Percentiles rank a stretch among this genome's conserved stretches.
These are phyloP conservation scores for Annona cherimola DNA, from an alignment of 164 flowering plant genomes.

Conservation along the genomic window DNA sequence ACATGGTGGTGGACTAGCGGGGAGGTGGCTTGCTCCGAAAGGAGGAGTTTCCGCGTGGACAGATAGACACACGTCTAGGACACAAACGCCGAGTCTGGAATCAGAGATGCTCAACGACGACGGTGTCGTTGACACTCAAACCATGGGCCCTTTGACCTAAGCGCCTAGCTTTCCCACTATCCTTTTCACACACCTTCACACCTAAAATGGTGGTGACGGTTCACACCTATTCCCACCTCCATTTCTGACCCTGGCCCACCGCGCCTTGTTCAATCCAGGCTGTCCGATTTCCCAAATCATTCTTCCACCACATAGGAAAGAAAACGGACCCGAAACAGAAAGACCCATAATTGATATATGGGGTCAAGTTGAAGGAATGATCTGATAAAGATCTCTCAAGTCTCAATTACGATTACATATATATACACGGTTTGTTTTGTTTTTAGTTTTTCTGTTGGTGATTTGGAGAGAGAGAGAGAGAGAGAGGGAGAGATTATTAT, in stretches of 20 bases:
- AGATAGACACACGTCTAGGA: slow-evolving; percentile 11
- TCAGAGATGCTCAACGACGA: background rate
- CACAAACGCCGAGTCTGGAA: background rate
- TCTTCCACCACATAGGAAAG: background rate
- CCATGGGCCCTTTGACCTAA: background rate
- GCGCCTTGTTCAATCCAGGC: background rate
- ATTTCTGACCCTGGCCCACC: background rate
- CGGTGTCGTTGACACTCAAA: background rate
- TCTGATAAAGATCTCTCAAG: background rate
- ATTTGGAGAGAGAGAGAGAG: background rate
- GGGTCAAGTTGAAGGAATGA: background rate
- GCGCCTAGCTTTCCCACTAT: background rate
- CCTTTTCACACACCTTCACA: background rate
- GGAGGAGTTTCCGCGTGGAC: slow-evolving; percentile 28
- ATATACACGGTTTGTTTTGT: no score
- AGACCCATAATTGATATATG: no score
- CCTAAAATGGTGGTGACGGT: background rate
- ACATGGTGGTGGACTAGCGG: background rate
- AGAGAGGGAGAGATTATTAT: background rate
- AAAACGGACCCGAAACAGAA: no score
- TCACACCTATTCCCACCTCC: background rate
- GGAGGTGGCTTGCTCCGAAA: background rate
- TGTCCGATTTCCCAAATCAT: background rate
- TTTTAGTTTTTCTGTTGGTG: background rate
- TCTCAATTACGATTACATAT: background rate